A percentile compares a stretch with the other conserved stretches of the same genome.
phyloP scores from a whole-genome alignment of 2,329 filamentous ascomycete species.

The Aspergillus niger region DNA sequence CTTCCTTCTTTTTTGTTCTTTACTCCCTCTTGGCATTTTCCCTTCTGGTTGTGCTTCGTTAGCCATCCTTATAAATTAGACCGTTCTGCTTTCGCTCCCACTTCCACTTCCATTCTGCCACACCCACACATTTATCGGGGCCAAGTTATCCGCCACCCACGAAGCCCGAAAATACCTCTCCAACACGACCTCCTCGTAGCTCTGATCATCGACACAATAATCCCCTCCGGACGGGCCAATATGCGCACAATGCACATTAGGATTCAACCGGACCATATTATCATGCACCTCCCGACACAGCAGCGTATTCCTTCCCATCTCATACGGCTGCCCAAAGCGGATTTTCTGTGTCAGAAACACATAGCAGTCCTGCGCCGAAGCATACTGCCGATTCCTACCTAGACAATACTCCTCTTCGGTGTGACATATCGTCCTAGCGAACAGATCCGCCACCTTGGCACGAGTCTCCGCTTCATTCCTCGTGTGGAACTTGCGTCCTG shows the following conservation, averaged over 20 bases:
- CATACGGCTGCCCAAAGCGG: conserved; percentile 28
- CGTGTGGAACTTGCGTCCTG: conserved; percentile 22
- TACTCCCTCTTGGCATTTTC: neutral
- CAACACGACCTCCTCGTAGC: conserved; percentile 26
- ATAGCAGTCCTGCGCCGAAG: conserved; percentile 18
- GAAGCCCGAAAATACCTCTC: conserved; percentile 28
- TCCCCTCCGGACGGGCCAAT: conserved; percentile 30
- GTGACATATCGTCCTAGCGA: conserved; percentile 26
- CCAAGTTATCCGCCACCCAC: conserved; percentile 29
- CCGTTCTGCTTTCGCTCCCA: no score
- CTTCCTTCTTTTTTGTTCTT: neutral
- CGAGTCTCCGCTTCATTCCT: conserved; percentile 11
- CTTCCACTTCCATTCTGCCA: no score
- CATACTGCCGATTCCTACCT: conserved; percentile 26
- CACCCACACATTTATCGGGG: conserved; percentile 23
- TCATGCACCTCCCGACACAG: conserved; percentile 33
- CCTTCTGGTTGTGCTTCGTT: no score
- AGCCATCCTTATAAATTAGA: no score
- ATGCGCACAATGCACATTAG: conserved; percentile 30
- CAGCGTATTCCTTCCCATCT: conserved; percentile 30
- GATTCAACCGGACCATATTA: conserved; percentile 32
- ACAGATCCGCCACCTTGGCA: neutral
- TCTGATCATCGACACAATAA: conserved; percentile 33
- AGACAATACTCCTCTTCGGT: conserved; percentile 25
- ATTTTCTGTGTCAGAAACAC: conserved; percentile 21